phyloP scores from a whole-genome alignment of 1,139 yeast species.

The Arxiozyma slooffiae region DNA sequence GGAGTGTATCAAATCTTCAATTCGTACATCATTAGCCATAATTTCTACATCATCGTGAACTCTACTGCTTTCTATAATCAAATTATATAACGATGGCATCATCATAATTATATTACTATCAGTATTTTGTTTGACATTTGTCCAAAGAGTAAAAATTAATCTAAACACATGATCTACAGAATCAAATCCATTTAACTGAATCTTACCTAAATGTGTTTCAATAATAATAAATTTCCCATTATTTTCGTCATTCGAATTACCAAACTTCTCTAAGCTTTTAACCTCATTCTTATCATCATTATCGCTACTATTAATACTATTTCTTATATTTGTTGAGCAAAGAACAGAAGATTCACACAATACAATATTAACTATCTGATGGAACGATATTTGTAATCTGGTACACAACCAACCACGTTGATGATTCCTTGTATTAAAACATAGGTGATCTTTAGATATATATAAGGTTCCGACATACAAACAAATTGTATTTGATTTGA shows the following conservation, averaged over 20 bases:
- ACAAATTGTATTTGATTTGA: background rate
- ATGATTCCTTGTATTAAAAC: conserved; percentile 72
- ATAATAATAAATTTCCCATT: conserved; percentile 83
- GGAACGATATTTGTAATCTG: conserved; percentile 59
- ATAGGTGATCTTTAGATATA: conserved; percentile 66
- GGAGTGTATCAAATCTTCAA: conserved; percentile 10
- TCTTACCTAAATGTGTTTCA: conserved; percentile 53
- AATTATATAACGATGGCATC: conserved; percentile 1
- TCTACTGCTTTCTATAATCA: background rate
- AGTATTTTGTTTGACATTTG: background rate
- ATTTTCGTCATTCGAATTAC: conserved; percentile 52
- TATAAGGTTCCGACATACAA: conserved; percentile 79
- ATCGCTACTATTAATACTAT: background rate
- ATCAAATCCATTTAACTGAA: conserved; percentile 84
- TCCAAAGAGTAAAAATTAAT: background rate
- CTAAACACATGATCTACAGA: conserved; percentile 49
- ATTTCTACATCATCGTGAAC: conserved; percentile 2
- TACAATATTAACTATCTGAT: conserved; percentile 53
- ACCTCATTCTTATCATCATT: too few relatives aligned
- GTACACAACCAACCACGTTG: conserved; percentile 73
- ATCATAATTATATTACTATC: conserved; percentile 1
- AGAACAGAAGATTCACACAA: background rate
- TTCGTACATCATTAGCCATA: conserved; percentile 7
- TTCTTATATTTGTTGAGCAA: background rate
- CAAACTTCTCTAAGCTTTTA: background rate